Evolutionary conservation across 2,329 filamentous ascomycete genomes (phyloP).

Genomic region (Peltaster fructicola): DNA sequence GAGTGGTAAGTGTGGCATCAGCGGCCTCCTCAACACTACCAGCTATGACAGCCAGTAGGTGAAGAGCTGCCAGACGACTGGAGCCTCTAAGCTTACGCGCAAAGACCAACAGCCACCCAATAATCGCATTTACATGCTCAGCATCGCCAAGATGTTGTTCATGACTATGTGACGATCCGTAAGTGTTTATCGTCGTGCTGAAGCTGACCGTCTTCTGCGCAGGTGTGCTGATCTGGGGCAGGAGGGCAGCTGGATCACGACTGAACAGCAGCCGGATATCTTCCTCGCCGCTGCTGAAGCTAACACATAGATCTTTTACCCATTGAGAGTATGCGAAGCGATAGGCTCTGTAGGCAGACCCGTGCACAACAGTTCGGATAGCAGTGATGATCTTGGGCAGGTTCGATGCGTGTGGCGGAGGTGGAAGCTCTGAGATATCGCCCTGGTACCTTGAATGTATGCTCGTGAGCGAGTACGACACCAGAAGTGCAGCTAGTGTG

Average conservation of each 20-base stretch:
- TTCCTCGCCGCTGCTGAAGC: slow-evolving; percentile 6
- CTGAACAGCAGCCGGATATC: no score
- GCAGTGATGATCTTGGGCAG: slow-evolving; percentile 60
- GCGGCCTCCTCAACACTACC: slow-evolving; percentile 15
- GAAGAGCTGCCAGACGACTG: slow-evolving; percentile 25
- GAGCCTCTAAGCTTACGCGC: slow-evolving; percentile 24
- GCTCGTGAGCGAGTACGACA: slow-evolving; percentile 33
- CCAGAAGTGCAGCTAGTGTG: slow-evolving; percentile 56
- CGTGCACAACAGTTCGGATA: slow-evolving; percentile 55
- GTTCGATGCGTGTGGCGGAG: slow-evolving; percentile 38
- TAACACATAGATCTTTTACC: slow-evolving; percentile 21
- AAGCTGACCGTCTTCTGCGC: slow-evolving; percentile 6
- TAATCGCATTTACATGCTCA: slow-evolving; percentile 29
- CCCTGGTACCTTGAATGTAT: slow-evolving; percentile 12
- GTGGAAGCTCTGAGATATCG: slow-evolving; percentile 18
- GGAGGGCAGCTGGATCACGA: no score
- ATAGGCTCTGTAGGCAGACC: slow-evolving; percentile 62
- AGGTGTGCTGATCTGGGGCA: slow-evolving; percentile 6
- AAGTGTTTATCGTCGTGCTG: slow-evolving; percentile 2
- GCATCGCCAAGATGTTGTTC: slow-evolving; percentile 18
- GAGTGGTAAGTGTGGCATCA: slow-evolving; percentile 18
- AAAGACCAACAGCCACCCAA: slow-evolving; percentile 30
- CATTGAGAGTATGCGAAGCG: slow-evolving; percentile 32
- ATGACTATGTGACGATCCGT: no score
- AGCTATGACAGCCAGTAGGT: slow-evolving; percentile 21